These are phyloP conservation scores for Populus tremula DNA, from an alignment of 345 rosid species.

Conservation along the genomic window DNA sequence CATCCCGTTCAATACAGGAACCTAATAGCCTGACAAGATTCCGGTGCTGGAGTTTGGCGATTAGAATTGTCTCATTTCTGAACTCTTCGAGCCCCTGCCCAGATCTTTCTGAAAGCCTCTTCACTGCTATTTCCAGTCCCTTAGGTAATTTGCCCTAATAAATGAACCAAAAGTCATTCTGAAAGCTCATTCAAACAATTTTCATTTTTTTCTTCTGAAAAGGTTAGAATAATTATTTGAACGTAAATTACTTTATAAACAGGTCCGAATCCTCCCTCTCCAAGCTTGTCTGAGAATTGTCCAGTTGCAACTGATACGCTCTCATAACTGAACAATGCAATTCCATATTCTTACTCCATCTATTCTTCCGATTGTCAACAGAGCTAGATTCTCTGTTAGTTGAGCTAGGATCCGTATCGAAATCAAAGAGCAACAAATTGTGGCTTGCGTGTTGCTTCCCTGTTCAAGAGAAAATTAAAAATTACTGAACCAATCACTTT, in stretches of 20 bases:
- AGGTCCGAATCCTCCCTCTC: background rate
- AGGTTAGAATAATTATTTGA: too few species aligned
- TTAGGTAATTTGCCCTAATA: background rate
- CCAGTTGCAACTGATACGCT: background rate
- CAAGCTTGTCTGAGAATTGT: background rate
- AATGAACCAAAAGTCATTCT: background rate
- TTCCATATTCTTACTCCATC: too few species aligned
- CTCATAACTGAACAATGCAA: background rate
- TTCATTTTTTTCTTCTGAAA: background rate
- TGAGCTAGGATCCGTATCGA: background rate
- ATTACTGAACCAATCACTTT: background rate
- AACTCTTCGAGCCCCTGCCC: background rate
- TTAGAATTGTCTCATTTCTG: background rate
- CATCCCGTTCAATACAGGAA: background rate
- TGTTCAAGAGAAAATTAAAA: background rate
- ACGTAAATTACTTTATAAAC: too few species aligned
- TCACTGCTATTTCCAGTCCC: conserved; percentile 1
- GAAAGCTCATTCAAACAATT: background rate
- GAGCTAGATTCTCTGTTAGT: background rate
- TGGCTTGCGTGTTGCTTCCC: background rate
- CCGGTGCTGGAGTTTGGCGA: conserved; percentile 10
- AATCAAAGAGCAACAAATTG: background rate
- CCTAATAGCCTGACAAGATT: background rate
- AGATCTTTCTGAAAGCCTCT: conserved; percentile 4
- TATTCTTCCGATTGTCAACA: background rate